Evolutionary conservation across 768 basidiomycete species (phyloP).

Genomic region (Pleurotus sapidus): DNA sequence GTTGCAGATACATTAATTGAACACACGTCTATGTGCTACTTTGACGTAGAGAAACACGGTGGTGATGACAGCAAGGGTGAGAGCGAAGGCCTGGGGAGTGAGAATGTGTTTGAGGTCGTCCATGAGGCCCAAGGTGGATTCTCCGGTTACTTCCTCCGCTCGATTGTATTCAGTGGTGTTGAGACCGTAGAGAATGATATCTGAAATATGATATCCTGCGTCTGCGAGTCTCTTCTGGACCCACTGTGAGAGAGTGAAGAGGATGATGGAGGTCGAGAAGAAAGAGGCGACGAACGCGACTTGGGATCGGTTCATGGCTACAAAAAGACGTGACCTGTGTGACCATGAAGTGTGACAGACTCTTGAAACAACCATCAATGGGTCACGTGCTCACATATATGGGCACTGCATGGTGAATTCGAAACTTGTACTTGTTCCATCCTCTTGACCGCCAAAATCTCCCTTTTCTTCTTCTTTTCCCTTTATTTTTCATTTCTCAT

Average conservation of each 20-base stretch:
- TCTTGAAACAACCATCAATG: slow-evolving; percentile 8
- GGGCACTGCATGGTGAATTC: neutral
- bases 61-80: slow-evolving; percentile 48
- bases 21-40: slow-evolving; percentile 22
- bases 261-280: slow-evolving; percentile 40
- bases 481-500: slow-evolving; percentile 13
- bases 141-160: slow-evolving; percentile 9
- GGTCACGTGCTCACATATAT: slow-evolving; percentile 8
- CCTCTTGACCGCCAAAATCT: slow-evolving; percentile 2
- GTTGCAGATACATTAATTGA: neutral
- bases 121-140: slow-evolving; percentile 1
- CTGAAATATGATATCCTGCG: slow-evolving; percentile 55
- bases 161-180: slow-evolving; percentile 18
- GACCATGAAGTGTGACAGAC: neutral
- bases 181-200: slow-evolving; percentile 64
- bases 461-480: slow-evolving; percentile 18
- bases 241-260: slow-evolving; percentile 42
- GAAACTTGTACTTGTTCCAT: slow-evolving; percentile 4
- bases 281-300: slow-evolving; percentile 54
- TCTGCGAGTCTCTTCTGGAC: slow-evolving; percentile 41
- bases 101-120: slow-evolving; percentile 5
- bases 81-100: slow-evolving; percentile 39
- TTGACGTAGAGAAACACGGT: slow-evolving; percentile 53
- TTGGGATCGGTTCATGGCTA: slow-evolving; percentile 51
- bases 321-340: no score